Evolutionary conservation across 257 asterid species (phyloP).

Genomic region (Phtheirospermum japonicum): DNA sequence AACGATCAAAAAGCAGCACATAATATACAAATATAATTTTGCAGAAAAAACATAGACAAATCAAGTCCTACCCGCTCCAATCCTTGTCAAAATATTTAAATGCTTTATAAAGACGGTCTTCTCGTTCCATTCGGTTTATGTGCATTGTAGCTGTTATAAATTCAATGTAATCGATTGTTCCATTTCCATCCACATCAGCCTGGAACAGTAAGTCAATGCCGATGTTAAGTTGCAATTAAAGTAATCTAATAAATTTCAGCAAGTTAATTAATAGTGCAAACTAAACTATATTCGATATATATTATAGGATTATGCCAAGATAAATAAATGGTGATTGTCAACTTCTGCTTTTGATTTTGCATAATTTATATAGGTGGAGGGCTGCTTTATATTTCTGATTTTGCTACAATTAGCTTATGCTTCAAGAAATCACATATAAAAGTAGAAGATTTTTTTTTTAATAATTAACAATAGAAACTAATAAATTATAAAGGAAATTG

Average conservation of each 20-base stretch:
- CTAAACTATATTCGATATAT: no score
- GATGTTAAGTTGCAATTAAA: not conserved
- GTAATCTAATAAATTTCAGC: not conserved
- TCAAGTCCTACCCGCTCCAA: slow-evolving; percentile 55
- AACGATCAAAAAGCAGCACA: slow-evolving; percentile 25
- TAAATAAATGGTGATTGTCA: not conserved
- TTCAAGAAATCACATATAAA: no score
- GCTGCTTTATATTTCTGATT: no score
- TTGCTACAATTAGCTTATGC: no score
- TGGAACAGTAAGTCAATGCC: slow-evolving; percentile 28
- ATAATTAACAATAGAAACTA: not conserved
- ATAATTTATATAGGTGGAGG: no score
- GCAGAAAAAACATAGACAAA: slow-evolving; percentile 11
- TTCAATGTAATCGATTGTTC: slow-evolving; percentile 76
- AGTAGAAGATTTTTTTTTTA: not conserved
- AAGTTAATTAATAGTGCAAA: not conserved
- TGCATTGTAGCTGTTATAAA: slow-evolving; percentile 83
- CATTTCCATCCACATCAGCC: slow-evolving; percentile 88
- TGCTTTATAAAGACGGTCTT: slow-evolving; percentile 69
- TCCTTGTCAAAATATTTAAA: slow-evolving; percentile 77
- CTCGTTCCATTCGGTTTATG: slow-evolving; percentile 74
- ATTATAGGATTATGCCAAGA: not conserved
- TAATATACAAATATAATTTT: slow-evolving; percentile 4
- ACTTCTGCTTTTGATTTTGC: not conserved
- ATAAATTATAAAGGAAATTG: not conserved